Evolutionary conservation across 2,329 filamentous ascomycete species (phyloP), one percentile per base, ranked within the genome.

Genomic region (Parasarocladium wereldwijsianum): DNA sequence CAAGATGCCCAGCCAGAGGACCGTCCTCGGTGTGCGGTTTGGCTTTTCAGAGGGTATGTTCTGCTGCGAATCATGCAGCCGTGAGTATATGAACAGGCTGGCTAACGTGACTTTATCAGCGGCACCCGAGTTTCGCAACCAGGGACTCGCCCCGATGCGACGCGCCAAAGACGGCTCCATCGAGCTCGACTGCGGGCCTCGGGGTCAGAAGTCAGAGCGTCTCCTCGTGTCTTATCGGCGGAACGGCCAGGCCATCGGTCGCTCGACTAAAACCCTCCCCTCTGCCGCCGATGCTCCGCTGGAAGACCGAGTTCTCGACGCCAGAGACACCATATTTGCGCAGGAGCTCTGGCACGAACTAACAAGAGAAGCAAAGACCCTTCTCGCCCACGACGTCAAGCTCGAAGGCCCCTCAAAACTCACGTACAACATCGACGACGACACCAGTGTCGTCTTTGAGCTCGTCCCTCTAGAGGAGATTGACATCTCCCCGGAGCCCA

Each of bases 311-410:
- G 80, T 92, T 18, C 68, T 76, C 12, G 70, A 81, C 41, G 79
- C 82, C 3, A 67, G 82, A 33, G 79, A 90, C 49, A 83, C 79
- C 29, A 64, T 87, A 13, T 85, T 82, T 42, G 74, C 81, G 17
- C 76, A 86, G 45, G 90, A 98, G 47, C 58, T 98, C 2, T 94
- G 85, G 66, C 76, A 93, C 41, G 90, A 98, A 52, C 62, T 96
- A 35, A 76, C 77, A 31, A 69, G 83, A 12, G 90, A 98, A 53
- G 75, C 80, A 1, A 76, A 85, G 11, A 65, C 66, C 0, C 60
- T 93, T 14, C 64, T 76, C 3, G 72, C 75, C 8, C 75, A 81
- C 36, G 71, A 76, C 8, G 76, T 94, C 9, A 66, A 65, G 16
- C 66, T 75, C 10, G 64, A 70, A 20, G 71, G 66, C 10, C 57